Evolutionary conservation across 495 filamentous ascomycete genomes (phyloP).

Genomic region (Penicillium coffeae): DNA sequence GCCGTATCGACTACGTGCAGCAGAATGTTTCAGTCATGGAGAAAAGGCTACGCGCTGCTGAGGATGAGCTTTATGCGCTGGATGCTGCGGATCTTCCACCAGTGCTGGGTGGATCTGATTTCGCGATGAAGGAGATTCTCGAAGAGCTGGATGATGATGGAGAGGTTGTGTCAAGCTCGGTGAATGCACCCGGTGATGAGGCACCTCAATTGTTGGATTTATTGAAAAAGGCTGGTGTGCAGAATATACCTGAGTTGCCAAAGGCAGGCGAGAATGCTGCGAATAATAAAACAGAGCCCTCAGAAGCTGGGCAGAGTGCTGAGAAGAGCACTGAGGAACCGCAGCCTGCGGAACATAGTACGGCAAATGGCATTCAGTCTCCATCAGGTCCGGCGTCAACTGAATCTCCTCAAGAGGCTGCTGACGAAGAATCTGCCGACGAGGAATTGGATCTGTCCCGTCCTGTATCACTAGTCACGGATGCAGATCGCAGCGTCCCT

Average conservation of each 20-base stretch:
- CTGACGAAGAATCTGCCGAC: too few species aligned
- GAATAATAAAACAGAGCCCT: neutral
- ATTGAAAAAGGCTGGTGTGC: constrained; percentile 66
- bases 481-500: constrained; percentile 22
- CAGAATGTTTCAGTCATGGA: constrained; percentile 65
- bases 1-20: constrained; percentile 82
- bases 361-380: neutral
- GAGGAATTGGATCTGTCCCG: constrained; percentile 14
- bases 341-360: neutral
- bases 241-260: constrained; percentile 38
- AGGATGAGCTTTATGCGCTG: constrained; percentile 61
- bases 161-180: constrained; percentile 66
- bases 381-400: constrained; percentile 4
- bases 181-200: constrained; percentile 57
- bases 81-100: constrained; percentile 25
- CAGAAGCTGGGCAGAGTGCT: neutral
- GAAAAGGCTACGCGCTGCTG: constrained; percentile 62
- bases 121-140: constrained; percentile 4
- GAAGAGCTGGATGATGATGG: constrained; percentile 73
- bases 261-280: constrained; percentile 7
- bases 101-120: constrained; percentile 10
- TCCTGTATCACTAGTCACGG: constrained; percentile 19
- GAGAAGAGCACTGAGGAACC: neutral
- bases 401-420: neutral
- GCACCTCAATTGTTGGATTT: constrained; percentile 61